Evolutionary conservation across 768 basidiomycete species (phyloP).

Genomic region (Kwoniella mangroviensis): DNA sequence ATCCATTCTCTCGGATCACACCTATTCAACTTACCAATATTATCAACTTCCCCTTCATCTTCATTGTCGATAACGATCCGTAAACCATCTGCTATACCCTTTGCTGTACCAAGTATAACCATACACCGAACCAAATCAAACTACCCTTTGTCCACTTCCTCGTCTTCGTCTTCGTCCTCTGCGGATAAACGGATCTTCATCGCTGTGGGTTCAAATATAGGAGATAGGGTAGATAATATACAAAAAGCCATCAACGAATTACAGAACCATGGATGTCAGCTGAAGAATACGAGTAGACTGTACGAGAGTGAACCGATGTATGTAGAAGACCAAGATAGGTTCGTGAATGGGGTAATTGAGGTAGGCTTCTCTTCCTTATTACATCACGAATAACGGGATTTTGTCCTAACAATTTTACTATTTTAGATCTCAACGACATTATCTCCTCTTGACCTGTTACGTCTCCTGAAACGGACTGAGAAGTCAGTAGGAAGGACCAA

Average conservation of each 20-base stretch:
- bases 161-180: background rate
- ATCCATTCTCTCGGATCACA: conserved; percentile 65
- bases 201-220: conserved; percentile 87
- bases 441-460: conserved; percentile 65
- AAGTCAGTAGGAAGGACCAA: conserved; percentile 73
- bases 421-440: conserved; percentile 78
- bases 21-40: conserved; percentile 58
- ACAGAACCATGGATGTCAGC: conserved; percentile 59
- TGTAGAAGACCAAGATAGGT: conserved; percentile 82
- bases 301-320: conserved; percentile 98
- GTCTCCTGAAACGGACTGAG: conserved; percentile 75
- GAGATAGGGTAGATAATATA: conserved; percentile 82
- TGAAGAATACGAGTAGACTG: conserved; percentile 70
- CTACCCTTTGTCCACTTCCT: background rate
- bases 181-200: conserved; percentile 63
- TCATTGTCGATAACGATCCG: conserved; percentile 66
- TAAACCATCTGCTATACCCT: conserved; percentile 74
- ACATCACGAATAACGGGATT: too few relatives aligned
- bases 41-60: conserved; percentile 33
- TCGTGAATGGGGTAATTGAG: conserved; percentile 88
- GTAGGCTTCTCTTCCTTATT: conserved; percentile 61
- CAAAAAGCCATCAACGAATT: conserved; percentile 74
- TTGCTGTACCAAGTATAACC: conserved; percentile 71
- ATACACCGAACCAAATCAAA: conserved; percentile 59
- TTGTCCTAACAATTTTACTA: background rate